These are phyloP conservation scores for Lepiota subincarnata DNA, from an alignment of 768 basidiomycete genomes.

Conservation along the genomic window DNA sequence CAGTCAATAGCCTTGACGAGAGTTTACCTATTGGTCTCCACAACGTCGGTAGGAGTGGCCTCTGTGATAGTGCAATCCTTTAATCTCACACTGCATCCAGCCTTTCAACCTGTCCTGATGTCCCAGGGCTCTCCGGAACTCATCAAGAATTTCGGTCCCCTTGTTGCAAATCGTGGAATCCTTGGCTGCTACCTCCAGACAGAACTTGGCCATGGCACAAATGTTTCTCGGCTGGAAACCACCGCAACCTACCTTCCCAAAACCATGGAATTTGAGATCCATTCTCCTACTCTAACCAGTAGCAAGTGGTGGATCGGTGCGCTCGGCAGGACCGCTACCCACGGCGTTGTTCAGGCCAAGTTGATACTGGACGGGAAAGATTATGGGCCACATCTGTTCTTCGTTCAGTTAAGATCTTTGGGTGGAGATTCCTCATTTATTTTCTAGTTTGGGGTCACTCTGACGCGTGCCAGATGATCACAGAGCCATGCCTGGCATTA, in stretches of 20 bases:
- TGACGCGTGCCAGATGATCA: slow-evolving; percentile 47
- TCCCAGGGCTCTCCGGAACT: slow-evolving; percentile 57
- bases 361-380: slow-evolving; percentile 58
- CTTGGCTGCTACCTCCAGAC: slow-evolving; percentile 75
- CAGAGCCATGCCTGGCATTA: slow-evolving; percentile 53
- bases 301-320: slow-evolving; percentile 84
- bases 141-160: slow-evolving; percentile 44
- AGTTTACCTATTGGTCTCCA: slow-evolving; percentile 40
- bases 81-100: slow-evolving; percentile 24
- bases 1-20: slow-evolving; percentile 50
- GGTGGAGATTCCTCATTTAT: slow-evolving; percentile 31
- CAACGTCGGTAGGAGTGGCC: slow-evolving; percentile 29
- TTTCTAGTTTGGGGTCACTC: neutral
- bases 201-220: slow-evolving; percentile 75
- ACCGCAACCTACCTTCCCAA: slow-evolving; percentile 72
- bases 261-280: slow-evolving; percentile 65
- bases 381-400: slow-evolving; percentile 71
- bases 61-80: neutral
- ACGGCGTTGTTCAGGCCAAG: slow-evolving; percentile 74
- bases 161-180: slow-evolving; percentile 53
- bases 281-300: slow-evolving; percentile 71
- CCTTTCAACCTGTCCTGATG: slow-evolving; percentile 66
- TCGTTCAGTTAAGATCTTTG: slow-evolving; percentile 62
- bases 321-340: slow-evolving; percentile 67
- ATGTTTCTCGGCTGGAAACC: slow-evolving; percentile 65